A percentile compares a stretch with the other conserved stretches of the same genome.
These are phyloP conservation scores for Penicillium brasilianum DNA, from an alignment of 2,329 filamentous ascomycete species.

Conservation along the genomic window DNA sequence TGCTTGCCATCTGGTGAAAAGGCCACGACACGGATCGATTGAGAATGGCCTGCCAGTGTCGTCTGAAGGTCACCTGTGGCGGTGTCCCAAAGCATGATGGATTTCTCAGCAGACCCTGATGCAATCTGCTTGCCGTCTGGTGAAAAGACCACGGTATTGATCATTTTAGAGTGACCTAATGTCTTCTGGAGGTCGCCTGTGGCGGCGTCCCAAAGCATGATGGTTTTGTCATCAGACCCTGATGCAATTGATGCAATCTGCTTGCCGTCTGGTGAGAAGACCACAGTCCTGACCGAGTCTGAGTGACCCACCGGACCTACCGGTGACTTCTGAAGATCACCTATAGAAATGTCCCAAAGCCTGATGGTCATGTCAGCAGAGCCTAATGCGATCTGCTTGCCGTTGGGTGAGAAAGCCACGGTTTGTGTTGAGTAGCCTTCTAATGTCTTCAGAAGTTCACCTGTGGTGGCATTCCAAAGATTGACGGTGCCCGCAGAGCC, in stretches of 20 bases:
- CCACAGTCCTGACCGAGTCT: too few relatives aligned
- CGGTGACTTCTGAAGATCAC: conserved; percentile 14
- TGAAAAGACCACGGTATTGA: conserved; percentile 12
- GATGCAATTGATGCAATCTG: conserved; percentile 8
- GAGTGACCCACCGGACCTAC: too few relatives aligned
- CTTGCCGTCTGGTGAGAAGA: neutral
- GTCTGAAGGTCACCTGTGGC: conserved; percentile 14
- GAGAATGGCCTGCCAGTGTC: conserved; percentile 3
- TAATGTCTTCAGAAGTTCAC: neutral
- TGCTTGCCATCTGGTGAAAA: neutral
- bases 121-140: conserved; percentile 21
- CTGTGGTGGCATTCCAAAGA: neutral
- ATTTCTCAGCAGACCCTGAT: conserved; percentile 2
- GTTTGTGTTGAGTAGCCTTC: neutral
- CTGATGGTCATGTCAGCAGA: conserved; percentile 5
- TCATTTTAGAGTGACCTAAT: neutral
- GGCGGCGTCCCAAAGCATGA: neutral
- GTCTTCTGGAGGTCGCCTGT: conserved; percentile 3
- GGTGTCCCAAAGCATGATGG: conserved; percentile 15
- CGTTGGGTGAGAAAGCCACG: conserved; percentile 21
- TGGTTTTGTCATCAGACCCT: neutral
- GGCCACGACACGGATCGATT: neutral
- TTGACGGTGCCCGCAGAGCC: neutral
- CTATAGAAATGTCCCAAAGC: conserved; percentile 15
- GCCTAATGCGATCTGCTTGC: conserved; percentile 14